phyloP scores from a whole-genome alignment of 192 early-diverging fungal species.

The Backusella mclennaniae region DNA sequence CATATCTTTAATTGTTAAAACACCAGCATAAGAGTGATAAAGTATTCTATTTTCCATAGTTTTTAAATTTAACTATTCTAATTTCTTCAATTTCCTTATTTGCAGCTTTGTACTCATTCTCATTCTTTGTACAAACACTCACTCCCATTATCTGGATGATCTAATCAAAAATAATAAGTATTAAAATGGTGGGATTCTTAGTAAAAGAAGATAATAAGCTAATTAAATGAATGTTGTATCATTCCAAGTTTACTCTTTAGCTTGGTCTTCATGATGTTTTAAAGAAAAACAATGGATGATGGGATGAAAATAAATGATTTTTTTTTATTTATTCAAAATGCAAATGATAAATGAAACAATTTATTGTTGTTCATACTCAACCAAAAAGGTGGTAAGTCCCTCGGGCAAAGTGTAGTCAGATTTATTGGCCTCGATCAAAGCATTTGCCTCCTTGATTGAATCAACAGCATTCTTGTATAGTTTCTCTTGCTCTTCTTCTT shows the following conservation, averaged over 20 bases:
- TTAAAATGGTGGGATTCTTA: no score
- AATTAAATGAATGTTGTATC: no score
- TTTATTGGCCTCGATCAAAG: background rate
- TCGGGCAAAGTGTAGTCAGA: slow-evolving; percentile 30
- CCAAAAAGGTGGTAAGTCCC: slow-evolving; percentile 32
- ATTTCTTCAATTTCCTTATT: background rate
- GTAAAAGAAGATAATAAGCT: no score
- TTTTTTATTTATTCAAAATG: background rate
- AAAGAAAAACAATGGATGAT: no score
- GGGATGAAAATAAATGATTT: no score
- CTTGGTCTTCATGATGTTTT: no score
- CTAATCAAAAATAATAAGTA: background rate
- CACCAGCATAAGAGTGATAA: no score
- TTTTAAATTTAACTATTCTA: no score
- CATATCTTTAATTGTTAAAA: no score
- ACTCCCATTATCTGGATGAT: background rate
- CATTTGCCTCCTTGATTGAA: slow-evolving; percentile 18
- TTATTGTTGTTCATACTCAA: slow-evolving; percentile 26
- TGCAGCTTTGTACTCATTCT: background rate
- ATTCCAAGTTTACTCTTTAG: no score
- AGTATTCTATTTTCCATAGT: no score
- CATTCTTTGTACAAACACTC: background rate
- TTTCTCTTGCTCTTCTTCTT: slow-evolving; percentile 21
- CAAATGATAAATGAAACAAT: background rate
- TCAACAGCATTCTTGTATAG: slow-evolving; percentile 27